Evolutionary conservation across 2,329 filamentous ascomycete species (phyloP).

Genomic region (Diatrype stigma): DNA sequence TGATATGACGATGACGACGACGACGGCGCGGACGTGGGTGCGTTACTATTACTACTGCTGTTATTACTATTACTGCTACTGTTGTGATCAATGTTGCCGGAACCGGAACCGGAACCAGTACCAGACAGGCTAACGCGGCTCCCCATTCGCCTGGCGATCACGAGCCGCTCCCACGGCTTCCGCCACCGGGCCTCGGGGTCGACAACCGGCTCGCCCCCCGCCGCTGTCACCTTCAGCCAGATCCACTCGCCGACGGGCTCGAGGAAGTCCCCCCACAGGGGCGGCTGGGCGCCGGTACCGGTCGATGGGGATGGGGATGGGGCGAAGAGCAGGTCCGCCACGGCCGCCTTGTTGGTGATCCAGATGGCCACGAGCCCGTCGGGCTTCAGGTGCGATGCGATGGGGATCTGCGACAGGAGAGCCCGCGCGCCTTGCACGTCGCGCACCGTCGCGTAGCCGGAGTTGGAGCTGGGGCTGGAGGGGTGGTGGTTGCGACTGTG

Average conservation of each 20-base stretch:
- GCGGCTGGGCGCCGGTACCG: constrained; percentile 36
- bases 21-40: too few relatives aligned
- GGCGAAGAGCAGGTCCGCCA: constrained; percentile 46
- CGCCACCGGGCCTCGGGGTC: constrained; percentile 58
- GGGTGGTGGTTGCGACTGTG: too few relatives aligned
- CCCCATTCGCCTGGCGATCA: constrained; percentile 52
- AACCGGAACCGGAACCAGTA: too few relatives aligned
- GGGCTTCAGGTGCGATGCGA: constrained; percentile 48
- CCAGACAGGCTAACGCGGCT: too few relatives aligned
- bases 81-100: too few relatives aligned
- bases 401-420: constrained; percentile 52
- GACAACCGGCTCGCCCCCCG: constrained; percentile 59
- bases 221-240: constrained; percentile 69
- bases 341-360: constrained; percentile 69
- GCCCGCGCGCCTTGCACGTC: constrained; percentile 41
- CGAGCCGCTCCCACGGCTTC: constrained; percentile 71
- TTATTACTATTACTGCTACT: too few relatives aligned
- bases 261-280: constrained; percentile 63
- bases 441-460: constrained; percentile 46
- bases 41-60: constrained; percentile 6
- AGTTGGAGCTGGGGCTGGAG: too few relatives aligned
- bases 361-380: constrained; percentile 65
- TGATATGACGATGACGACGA: constrained; percentile 33
- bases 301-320: too few relatives aligned
- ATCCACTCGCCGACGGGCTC: constrained; percentile 67